Percentiles rank a stretch among this genome's conserved stretches.
phyloP scores from a whole-genome alignment of 2,329 filamentous ascomycete species.

The Drechslerella dactyloides region DNA sequence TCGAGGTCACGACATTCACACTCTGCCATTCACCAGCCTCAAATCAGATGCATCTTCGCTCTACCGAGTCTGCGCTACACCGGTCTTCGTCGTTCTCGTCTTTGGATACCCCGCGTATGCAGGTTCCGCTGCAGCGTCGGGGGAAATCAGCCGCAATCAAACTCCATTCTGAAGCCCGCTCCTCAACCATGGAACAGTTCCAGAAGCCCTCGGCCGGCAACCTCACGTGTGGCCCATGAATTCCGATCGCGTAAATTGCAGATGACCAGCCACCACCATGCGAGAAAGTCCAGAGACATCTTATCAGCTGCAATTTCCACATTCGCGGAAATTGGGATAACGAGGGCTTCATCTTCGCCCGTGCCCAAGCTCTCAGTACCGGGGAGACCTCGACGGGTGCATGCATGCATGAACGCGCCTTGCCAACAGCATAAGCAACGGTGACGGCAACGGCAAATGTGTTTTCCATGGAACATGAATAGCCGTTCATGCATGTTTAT shows the following conservation, averaged over 20 bases:
- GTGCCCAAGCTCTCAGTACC: slow-evolving; percentile 24
- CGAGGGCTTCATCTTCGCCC: slow-evolving; percentile 15
- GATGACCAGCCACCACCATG: not conserved
- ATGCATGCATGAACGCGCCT: not conserved
- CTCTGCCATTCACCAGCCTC: too few species aligned
- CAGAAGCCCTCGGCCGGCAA: slow-evolving; percentile 17
- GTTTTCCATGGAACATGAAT: not conserved
- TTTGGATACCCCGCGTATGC: too few species aligned
- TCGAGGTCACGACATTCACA: too few species aligned
- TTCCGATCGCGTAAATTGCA: too few species aligned
- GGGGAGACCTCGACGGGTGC: not conserved
- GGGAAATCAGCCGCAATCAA: slow-evolving; percentile 5
- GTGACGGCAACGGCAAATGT: not conserved
- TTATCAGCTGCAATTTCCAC: slow-evolving; percentile 45
- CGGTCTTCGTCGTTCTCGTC: too few species aligned
- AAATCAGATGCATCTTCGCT: too few species aligned
- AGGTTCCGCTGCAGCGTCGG: not conserved
- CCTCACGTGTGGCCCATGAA: too few species aligned
- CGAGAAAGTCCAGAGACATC: slow-evolving; percentile 24
- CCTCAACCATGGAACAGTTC: slow-evolving; percentile 20
- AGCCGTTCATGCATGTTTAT: not conserved
- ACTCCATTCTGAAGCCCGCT: not conserved
- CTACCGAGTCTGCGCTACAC: too few species aligned
- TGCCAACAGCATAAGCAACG: too few species aligned
- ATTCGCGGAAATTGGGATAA: slow-evolving; percentile 40